Base-by-base conservation (phyloP, 768 basidiomycete species). In the Piloderma croceum region DNA sequence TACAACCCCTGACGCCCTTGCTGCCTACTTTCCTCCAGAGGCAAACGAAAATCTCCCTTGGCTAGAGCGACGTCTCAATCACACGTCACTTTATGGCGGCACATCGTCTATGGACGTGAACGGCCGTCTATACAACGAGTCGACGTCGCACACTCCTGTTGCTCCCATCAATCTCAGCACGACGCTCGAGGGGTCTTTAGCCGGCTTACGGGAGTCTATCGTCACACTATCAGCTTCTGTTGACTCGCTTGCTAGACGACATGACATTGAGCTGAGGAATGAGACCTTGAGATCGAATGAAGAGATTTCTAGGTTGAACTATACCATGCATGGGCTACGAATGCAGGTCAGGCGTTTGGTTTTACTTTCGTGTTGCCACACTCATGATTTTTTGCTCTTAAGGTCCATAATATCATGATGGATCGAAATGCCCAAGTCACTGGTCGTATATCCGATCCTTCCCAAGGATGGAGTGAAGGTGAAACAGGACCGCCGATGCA, bases 401-500 rank as follows among this genome's bases (percentile, higher is more conserved):
- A 80, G 76, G 57, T 80, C 39, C 83, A 86, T 51, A 70, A 74
- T 34, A 73, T 87, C 45, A 81, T 87, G 81, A 78, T 84, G 79
- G 82, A 85, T 31, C 69, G 81, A 43, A 83, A 81, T 60, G 74
- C 74, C 12, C 73, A 74, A 47, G 62, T 74, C 36, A 75, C 71
- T 20, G 73, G 74, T 35, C 63, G 73, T 24, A 51, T 58, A 25
- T 51, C 52, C n/a, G 63, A 62, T 27, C 33, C 41, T 17, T 41
- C 43, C 21, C n/a, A n/a, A n/a, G n/a, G n/a, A n/a, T n/a, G n/a
- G n/a, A n/a, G n/a, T n/a, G n/a, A n/a, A n/a, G n/a, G n/a, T n/a
- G n/a, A n/a, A n/a, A n/a, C n/a, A n/a, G n/a, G n/a, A n/a, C n/a
- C n/a, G n/a, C n/a, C n/a, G n/a, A n/a, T n/a, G n/a, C n/a, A n/a